Percentiles rank a stretch among this genome's conserved stretches.
These are phyloP conservation scores for Pseudogymnoascus sp. DNA, from an alignment of 2,329 filamentous ascomycete species.

Conservation along the genomic window DNA sequence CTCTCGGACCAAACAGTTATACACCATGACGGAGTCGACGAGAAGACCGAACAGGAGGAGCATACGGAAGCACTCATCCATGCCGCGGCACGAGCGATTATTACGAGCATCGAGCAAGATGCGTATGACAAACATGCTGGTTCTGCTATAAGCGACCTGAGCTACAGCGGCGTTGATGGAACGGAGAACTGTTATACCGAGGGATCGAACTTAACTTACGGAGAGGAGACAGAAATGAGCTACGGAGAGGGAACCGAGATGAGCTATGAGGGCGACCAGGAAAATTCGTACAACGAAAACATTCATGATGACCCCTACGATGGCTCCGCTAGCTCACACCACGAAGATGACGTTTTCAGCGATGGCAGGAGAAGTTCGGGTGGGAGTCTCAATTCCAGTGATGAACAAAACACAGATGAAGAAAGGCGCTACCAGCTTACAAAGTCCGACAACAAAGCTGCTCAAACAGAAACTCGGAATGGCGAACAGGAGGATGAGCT, in stretches of 20 bases:
- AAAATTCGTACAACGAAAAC: constrained; percentile 17
- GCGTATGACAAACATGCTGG: constrained; percentile 24
- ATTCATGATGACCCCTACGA: constrained; percentile 25
- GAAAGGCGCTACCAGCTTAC: not conserved
- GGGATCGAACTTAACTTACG: constrained; percentile 24
- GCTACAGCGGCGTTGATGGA: constrained; percentile 24
- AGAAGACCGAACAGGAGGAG: constrained; percentile 20
- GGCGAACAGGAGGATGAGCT: constrained; percentile 37
- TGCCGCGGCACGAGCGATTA: constrained; percentile 42
- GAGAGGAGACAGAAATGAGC: constrained; percentile 17
- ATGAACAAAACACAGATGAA: constrained; percentile 21
- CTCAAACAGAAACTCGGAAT: constrained; percentile 35
- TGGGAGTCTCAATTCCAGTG: constrained; percentile 23
- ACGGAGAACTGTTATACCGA: constrained; percentile 12
- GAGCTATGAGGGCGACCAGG: constrained; percentile 14
- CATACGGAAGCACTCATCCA: constrained; percentile 45
- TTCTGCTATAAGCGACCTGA: constrained; percentile 28
- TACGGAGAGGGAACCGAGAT: constrained; percentile 19
- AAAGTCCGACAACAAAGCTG: not conserved
- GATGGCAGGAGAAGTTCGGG: constrained; percentile 15
- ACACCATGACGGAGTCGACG: constrained; percentile 13
- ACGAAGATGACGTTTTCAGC: constrained; percentile 30
- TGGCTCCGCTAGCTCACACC: constrained; percentile 15
- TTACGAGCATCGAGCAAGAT: constrained; percentile 38
- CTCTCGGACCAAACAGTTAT: constrained; percentile 19